A percentile compares a stretch with the other conserved stretches of the same genome.
These are phyloP conservation scores for Curvularia lunata DNA, from an alignment of 2,329 filamentous ascomycete genomes.

Conservation along the genomic window DNA sequence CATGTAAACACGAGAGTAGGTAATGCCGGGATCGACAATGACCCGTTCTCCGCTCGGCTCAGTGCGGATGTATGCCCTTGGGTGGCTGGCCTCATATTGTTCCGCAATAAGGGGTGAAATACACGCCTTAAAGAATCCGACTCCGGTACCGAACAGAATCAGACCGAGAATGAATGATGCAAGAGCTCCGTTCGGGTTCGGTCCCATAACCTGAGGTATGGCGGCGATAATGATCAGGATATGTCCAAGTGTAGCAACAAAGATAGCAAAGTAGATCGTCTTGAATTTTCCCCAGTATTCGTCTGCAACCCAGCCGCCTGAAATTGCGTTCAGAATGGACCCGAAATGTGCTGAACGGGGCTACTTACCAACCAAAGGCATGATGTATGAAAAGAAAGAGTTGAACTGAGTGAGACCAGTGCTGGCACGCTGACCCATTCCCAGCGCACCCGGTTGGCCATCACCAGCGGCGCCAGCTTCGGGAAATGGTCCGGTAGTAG, in stretches of 20 bases:
- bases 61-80: slow-evolving; percentile 58
- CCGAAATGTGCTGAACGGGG: not conserved
- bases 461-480: slow-evolving; percentile 52
- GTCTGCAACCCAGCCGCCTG: slow-evolving; percentile 64
- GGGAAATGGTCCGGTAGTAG: slow-evolving; percentile 56
- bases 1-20: slow-evolving; percentile 69
- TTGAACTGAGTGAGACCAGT: slow-evolving; percentile 34
- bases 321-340: slow-evolving; percentile 52
- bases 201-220: slow-evolving; percentile 53
- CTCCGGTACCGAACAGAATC: slow-evolving; percentile 51
- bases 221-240: slow-evolving; percentile 60
- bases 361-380: slow-evolving; percentile 34
- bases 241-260: slow-evolving; percentile 63
- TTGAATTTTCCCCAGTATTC: slow-evolving; percentile 66
- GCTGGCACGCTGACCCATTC: slow-evolving; percentile 36
- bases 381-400: slow-evolving; percentile 32
- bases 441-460: slow-evolving; percentile 38
- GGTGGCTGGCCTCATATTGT: slow-evolving; percentile 65
- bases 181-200: slow-evolving; percentile 48
- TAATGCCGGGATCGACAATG: slow-evolving; percentile 71
- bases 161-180: slow-evolving; percentile 58
- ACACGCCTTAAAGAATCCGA: slow-evolving; percentile 52
- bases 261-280: slow-evolving; percentile 61
- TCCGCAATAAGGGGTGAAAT: slow-evolving; percentile 70
- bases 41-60: slow-evolving; percentile 65